Base-by-base conservation (phyloP, 2,329 filamentous ascomycete species). In the Exutisphaerella laricina region DNA sequence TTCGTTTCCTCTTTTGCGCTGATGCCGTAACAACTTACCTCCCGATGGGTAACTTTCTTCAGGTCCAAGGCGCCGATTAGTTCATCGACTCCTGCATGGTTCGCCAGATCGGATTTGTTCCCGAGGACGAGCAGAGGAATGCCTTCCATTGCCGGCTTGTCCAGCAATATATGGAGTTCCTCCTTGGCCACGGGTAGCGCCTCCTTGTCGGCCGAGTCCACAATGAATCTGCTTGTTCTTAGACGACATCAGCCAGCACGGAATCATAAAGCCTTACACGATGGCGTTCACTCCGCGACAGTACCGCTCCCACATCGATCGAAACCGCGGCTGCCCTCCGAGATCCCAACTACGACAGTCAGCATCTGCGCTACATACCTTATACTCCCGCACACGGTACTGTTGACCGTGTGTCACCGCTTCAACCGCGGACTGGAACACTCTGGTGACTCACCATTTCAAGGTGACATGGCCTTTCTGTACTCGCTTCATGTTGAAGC, bases 1-100 rank as follows among this genome's bases (percentile, higher is more conserved):
- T 98, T 98, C 45, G 90, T 98, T 70, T 98, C 92, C 66, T 97
- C 90, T 68, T 97, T 97, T 48, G 90, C 92, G 65, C 89, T 96
- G 70, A 98, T 96, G 49, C 90, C 90, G 67, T 98, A 98, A 70
- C 92, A 97, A 70, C 88, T 95, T 57, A 98, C 90, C 67, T 98
- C 92, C 42, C 92, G 86, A 59, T 88, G 84, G 47, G 82, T 85
- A 64, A 98, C 88, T 56, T 79, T 80, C 66, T 92, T 94, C 45
- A 98, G 77, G 58, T 95, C 83, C 68, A 98, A 77, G 50, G 83
- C 83, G 48, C 95, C 90, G 69, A 98, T 97, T 62, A 98, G 70
- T 67, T 97, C 88, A 64, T 98, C 92, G 30, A 97, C 90, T 21
- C 85, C 85, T 51, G 96, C 71, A 68, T 90, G 94, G 60, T 88